Percentiles rank a stretch among this genome's conserved stretches.
Conservation (phyloP, 2,329 filamentous ascomycete genomes). For the Elsinoe fawcettii region DNA sequence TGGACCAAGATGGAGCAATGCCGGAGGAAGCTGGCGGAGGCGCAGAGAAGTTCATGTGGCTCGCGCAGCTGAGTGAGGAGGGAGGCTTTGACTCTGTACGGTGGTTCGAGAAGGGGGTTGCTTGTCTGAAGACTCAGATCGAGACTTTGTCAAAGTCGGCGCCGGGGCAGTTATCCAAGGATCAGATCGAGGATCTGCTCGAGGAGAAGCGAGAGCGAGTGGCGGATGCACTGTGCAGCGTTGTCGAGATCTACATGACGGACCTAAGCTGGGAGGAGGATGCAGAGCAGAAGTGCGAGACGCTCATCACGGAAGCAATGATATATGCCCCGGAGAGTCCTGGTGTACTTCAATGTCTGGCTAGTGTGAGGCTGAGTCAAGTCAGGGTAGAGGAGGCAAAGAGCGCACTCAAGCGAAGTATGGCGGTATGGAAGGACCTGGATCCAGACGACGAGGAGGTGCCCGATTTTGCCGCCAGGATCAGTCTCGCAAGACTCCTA, state of each 20-base stretch:
- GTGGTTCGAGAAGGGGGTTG: conserved; percentile 61
- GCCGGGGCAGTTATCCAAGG: conserved; percentile 26
- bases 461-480: conserved; percentile 77
- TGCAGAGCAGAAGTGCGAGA: conserved; percentile 80
- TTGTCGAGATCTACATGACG: conserved; percentile 98
- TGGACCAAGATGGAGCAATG: conserved; percentile 67
- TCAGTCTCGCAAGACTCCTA: conserved; percentile 74
- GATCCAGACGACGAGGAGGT: conserved; percentile 63
- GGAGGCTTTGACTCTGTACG: conserved; percentile 52
- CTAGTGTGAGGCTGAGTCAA: conserved; percentile 90
- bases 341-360: conserved; percentile 91
- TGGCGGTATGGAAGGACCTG: conserved; percentile 75
- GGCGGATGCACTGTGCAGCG: conserved; percentile 84
- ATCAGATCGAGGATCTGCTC: conserved; percentile 31
- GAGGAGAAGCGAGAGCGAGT: conserved; percentile 74
- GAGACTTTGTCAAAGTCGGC: conserved; percentile 49
- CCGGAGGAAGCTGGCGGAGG: conserved; percentile 70
- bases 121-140: conserved; percentile 64
- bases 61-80: conserved; percentile 75
- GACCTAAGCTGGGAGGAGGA: conserved; percentile 87
- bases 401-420: conserved; percentile 67
- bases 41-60: conserved; percentile 87
- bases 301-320: conserved; percentile 81
- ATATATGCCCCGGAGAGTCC: conserved; percentile 71
- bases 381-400: conserved; percentile 68